Conservation (phyloP, 495 filamentous ascomycete genomes). For the Neurospora sp. region DNA sequence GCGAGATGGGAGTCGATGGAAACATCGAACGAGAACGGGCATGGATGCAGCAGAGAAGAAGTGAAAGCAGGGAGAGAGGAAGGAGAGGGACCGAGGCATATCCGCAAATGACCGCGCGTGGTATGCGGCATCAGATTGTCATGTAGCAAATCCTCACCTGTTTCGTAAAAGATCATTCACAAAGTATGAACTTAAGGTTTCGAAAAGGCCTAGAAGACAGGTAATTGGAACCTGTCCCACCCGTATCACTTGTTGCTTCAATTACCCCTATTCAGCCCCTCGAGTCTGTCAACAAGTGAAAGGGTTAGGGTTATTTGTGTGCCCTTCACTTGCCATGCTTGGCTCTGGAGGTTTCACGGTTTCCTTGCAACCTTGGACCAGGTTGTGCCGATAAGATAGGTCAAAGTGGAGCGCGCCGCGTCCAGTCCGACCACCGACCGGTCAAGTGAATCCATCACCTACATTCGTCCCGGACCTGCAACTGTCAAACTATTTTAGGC, state of each 20-base stretch:
- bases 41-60: background rate
- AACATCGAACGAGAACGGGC: background rate
- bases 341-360: background rate
- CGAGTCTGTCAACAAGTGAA: background rate
- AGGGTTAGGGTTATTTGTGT: background rate
- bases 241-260: background rate
- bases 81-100: background rate
- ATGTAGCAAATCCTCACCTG: background rate
- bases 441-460: background rate
- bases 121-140: background rate
- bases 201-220: background rate
- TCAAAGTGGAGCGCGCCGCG: background rate
- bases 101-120: background rate
- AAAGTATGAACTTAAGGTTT: background rate
- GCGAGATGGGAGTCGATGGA: background rate
- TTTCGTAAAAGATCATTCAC: background rate
- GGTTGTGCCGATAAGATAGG: background rate
- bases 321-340: background rate
- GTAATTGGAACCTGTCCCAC: background rate
- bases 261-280: background rate
- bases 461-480: background rate
- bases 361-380: background rate
- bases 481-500: background rate
- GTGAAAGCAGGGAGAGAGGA: background rate
- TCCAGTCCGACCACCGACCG: background rate